These are phyloP conservation scores for Lepidium africanum DNA, from an alignment of 345 rosid genomes.

Conservation along the genomic window DNA sequence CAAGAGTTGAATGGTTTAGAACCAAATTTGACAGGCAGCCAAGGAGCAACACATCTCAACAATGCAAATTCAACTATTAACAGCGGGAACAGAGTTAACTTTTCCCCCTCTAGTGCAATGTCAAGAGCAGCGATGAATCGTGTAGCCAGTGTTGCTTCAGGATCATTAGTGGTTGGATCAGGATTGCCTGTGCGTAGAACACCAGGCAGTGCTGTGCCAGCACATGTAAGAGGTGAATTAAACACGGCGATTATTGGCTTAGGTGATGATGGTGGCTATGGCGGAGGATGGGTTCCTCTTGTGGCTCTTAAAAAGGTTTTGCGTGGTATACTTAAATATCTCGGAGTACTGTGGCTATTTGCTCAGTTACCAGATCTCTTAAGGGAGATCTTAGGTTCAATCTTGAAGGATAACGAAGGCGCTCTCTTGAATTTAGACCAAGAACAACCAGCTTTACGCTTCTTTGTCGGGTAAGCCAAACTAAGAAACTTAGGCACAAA, in stretches of 20 bases:
- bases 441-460: slow-evolving; percentile 96
- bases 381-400: slow-evolving; percentile 91
- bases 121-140: slow-evolving; percentile 68
- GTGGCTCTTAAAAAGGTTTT: slow-evolving; percentile 97
- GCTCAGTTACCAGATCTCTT: slow-evolving; percentile 90
- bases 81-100: slow-evolving; percentile 63
- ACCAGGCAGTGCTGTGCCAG: slow-evolving; percentile 72
- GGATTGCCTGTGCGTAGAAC: slow-evolving; percentile 79
- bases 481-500: background rate
- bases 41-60: slow-evolving; percentile 44
- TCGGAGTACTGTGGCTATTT: slow-evolving; percentile 96
- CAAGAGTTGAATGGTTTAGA: slow-evolving; percentile 93
- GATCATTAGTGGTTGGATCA: slow-evolving; percentile 51
- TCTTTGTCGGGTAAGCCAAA: slow-evolving; percentile 89
- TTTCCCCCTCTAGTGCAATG: slow-evolving; percentile 51
- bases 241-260: slow-evolving; percentile 96
- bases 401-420: slow-evolving; percentile 90
- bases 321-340: slow-evolving; percentile 91
- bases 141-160: slow-evolving; percentile 54
- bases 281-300: slow-evolving; percentile 99
- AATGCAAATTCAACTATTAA: slow-evolving; percentile 39
- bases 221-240: slow-evolving; percentile 91
- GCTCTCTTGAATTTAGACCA: slow-evolving; percentile 94
- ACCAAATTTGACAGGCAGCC: slow-evolving; percentile 60
- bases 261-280: slow-evolving; percentile 99